Evolutionary conservation across 2,329 filamentous ascomycete species (phyloP).

Genomic region (Trichoderma cornu-damae): DNA sequence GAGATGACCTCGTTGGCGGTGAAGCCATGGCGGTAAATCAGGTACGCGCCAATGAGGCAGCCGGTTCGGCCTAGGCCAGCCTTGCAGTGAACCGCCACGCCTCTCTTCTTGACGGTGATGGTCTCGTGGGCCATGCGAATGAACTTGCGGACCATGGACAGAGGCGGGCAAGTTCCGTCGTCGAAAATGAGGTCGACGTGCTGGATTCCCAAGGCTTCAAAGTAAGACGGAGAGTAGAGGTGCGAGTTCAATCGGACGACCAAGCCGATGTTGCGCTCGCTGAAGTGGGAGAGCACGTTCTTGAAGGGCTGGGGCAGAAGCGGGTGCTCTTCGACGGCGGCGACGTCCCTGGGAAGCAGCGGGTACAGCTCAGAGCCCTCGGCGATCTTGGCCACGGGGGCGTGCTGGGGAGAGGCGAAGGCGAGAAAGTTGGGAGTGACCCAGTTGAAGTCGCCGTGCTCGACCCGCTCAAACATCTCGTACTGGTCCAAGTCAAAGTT

Average conservation of each 20-base stretch:
- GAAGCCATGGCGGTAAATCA: conserved; percentile 96
- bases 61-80: conserved; percentile 92
- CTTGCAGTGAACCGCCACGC: conserved; percentile 97
- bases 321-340: conserved; percentile 63
- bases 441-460: conserved; percentile 99
- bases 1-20: conserved; percentile 96
- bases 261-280: conserved; percentile 79
- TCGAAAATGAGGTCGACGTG: conserved; percentile 99
- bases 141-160: conserved; percentile 88
- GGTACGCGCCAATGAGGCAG: conserved; percentile 92
- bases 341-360: conserved; percentile 68
- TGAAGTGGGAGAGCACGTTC: conserved; percentile 89
- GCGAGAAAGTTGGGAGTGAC: conserved; percentile 91
- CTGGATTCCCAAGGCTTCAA: conserved; percentile 88
- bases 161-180: conserved; percentile 88
- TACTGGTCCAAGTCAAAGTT: conserved; percentile 97
- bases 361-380: conserved; percentile 68
- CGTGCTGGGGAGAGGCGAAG: conserved; percentile 89
- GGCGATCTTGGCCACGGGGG: conserved; percentile 66
- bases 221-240: conserved; percentile 94
- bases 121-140: conserved; percentile 92
- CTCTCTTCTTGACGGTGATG: conserved; percentile 85
- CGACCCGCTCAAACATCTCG: conserved; percentile 89
- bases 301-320: conserved; percentile 83
- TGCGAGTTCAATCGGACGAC: conserved; percentile 94